Conservation (phyloP, 306 rosid genomes). For the Prunus padus region DNA sequence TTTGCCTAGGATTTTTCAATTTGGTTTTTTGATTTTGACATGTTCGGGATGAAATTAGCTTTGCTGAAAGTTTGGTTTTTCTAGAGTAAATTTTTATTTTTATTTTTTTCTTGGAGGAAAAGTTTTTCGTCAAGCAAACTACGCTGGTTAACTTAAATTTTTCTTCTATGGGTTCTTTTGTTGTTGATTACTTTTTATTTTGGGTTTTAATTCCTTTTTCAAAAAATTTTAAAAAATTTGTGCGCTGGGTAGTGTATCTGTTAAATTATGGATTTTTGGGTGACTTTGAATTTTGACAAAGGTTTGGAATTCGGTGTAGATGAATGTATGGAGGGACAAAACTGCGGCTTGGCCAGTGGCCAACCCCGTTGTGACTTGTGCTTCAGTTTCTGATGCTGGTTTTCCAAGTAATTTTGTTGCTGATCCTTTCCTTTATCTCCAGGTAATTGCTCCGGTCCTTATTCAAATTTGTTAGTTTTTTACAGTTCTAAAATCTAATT, state of each 20-base stretch:
- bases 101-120: not conserved
- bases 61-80: not conserved
- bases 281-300: constrained; percentile 9
- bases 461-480: not conserved
- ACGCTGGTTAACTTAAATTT: not conserved
- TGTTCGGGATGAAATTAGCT: not conserved
- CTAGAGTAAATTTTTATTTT: not conserved
- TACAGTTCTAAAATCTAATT: not conserved
- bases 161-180: not conserved
- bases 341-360: constrained; percentile 97
- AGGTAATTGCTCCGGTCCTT: constrained; percentile 46
- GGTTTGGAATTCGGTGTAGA: constrained; percentile 45
- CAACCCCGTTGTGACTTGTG: constrained; percentile 91
- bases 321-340: constrained; percentile 63
- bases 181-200: not conserved
- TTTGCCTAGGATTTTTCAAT: not conserved
- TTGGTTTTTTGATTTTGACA: constrained; percentile 7
- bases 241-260: not conserved
- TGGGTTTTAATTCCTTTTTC: constrained; percentile 1
- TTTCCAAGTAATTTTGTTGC: constrained; percentile 95
- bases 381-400: constrained; percentile 89
- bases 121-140: not conserved
- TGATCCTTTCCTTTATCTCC: constrained; percentile 84
- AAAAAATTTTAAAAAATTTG: not conserved
- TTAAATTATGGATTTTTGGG: constrained; percentile 16